Percentiles rank a stretch among this genome's conserved stretches.
These are phyloP conservation scores for Boechera retrofracta DNA, from an alignment of 345 rosid species.

Conservation along the genomic window DNA sequence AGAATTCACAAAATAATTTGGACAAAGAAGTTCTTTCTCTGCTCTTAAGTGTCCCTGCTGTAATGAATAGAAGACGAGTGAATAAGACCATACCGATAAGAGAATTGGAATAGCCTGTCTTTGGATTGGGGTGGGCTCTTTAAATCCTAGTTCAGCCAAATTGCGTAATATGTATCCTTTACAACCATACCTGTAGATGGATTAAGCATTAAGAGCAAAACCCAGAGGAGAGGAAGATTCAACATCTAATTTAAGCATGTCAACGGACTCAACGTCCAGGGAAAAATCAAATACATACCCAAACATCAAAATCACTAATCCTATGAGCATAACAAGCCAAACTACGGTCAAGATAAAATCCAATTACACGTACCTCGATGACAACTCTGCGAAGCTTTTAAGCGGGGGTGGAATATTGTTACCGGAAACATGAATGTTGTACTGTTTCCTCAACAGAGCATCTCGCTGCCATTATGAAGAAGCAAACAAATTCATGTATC, in stretches of 20 bases:
- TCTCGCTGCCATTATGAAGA: slow-evolving; percentile 55
- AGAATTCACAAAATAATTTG: slow-evolving; percentile 2
- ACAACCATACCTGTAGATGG: slow-evolving; percentile 66
- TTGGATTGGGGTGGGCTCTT: slow-evolving; percentile 97
- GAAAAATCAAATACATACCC: background rate
- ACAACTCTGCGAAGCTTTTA: slow-evolving; percentile 65
- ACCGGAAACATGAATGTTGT: slow-evolving; percentile 82
- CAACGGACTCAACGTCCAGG: background rate
- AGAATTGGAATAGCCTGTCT: slow-evolving; percentile 95
- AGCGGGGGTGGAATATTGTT: slow-evolving; percentile 78
- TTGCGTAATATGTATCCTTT: slow-evolving; percentile 65
- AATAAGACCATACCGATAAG: slow-evolving; percentile 67
- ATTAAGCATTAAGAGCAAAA: background rate
- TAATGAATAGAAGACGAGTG: background rate
- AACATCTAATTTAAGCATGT: slow-evolving; percentile 7
- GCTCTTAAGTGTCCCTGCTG: slow-evolving; percentile 7
- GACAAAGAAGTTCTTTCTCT: background rate
- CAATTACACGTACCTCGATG: slow-evolving; percentile 58
- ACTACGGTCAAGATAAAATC: slow-evolving; percentile 17
- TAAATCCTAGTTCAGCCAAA: slow-evolving; percentile 78
- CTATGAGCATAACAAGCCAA: slow-evolving; percentile 21
- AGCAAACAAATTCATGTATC: background rate
- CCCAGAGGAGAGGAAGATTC: slow-evolving; percentile 19
- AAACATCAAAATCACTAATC: slow-evolving; percentile 21
- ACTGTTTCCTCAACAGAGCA: slow-evolving; percentile 68